Percentiles rank a stretch among this genome's conserved stretches.
These are phyloP conservation scores for Tulasnella sp. DNA, from an alignment of 768 basidiomycete species.

Conservation along the genomic window DNA sequence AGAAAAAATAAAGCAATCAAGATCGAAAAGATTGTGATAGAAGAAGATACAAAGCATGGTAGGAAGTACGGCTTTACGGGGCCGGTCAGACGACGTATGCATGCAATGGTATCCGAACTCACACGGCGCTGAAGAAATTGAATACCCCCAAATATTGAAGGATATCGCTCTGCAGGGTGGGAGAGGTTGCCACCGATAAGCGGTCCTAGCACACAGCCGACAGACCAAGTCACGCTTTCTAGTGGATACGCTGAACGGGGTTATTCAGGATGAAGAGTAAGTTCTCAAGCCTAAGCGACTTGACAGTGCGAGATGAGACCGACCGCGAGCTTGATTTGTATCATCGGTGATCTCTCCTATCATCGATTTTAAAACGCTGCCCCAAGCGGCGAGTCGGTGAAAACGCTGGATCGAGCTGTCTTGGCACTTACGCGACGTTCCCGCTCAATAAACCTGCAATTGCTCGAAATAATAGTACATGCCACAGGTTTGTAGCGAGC, in stretches of 20 bases:
- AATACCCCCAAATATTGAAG: not conserved
- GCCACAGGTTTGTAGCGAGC: slow-evolving; percentile 9
- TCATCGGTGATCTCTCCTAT: slow-evolving; percentile 18
- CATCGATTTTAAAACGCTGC: slow-evolving; percentile 12
- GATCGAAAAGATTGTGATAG: slow-evolving; percentile 36
- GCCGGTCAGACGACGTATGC: too few species aligned
- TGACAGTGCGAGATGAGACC: not conserved
- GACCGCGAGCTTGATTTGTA: slow-evolving; percentile 16
- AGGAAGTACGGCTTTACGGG: slow-evolving; percentile 38
- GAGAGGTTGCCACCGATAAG: slow-evolving; percentile 13
- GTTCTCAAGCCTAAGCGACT: not conserved
- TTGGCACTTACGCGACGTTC: slow-evolving; percentile 2
- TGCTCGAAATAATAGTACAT: not conserved
- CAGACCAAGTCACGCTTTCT: slow-evolving; percentile 3
- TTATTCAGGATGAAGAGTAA: not conserved
- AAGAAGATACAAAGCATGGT: slow-evolving; percentile 43
- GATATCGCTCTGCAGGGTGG: slow-evolving; percentile 16
- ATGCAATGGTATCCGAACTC: not conserved
- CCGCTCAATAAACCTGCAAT: slow-evolving; percentile 14
- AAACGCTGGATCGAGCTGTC: not conserved
- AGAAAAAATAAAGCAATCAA: slow-evolving; percentile 39
- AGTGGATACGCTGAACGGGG: slow-evolving; percentile 19
- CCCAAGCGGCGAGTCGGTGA: not conserved
- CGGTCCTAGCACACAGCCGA: slow-evolving; percentile 16
- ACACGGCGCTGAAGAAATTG: slow-evolving; percentile 5